Evolutionary conservation across 106 monocot species (phyloP), one percentile per base, ranked within the genome.

Genomic region (Apostasia shenzhenica): DNA sequence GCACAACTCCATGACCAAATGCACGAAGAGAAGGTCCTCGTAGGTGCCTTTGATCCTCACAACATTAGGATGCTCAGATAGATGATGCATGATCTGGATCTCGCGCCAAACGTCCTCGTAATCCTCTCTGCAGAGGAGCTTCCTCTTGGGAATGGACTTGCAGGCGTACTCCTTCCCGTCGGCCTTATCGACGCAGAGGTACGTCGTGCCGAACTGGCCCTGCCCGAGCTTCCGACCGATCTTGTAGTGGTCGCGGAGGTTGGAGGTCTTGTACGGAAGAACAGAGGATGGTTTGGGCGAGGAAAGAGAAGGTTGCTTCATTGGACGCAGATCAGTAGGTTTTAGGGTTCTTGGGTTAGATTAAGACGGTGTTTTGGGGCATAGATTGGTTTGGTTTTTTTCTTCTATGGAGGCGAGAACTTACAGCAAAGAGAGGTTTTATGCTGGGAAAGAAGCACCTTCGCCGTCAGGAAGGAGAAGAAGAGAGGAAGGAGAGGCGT

Each of bases 61-160:
- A 0, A 93, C 93, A 67, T 93, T 93, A 40, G 77, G 63, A 71
- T 89, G 88, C 72, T 86, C 93, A 2, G 85, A 78, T 42, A 86
- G 73, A 63, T 86, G 85, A 61, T 86, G 85, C 85, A 86, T 86
- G 63, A 86, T 86, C 76, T 86, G 81, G 69, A 86, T 86, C 85
- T 86, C 85, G 14, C 85, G 48, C 76, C 81, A 70, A 10, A 81
- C 81, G 14, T 81, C 81, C 14, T 81, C 79, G 6, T 86, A 86
- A 54, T 92, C 92, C 55, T 89, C 89, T n/a, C 77, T 71, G 67
- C 83, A 83, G 6, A 83, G 50, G 8, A 93, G 93, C 81, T 86
- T 89, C 38, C 83, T 59, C 78, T 93, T 93, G 61, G 89, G 81
- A 74, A 93, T 93, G 38, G 93, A 89, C 67, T 93, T 93, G 83